Base-by-base conservation (phyloP, 768 basidiomycete species). In the Agrocybe praecox region DNA sequence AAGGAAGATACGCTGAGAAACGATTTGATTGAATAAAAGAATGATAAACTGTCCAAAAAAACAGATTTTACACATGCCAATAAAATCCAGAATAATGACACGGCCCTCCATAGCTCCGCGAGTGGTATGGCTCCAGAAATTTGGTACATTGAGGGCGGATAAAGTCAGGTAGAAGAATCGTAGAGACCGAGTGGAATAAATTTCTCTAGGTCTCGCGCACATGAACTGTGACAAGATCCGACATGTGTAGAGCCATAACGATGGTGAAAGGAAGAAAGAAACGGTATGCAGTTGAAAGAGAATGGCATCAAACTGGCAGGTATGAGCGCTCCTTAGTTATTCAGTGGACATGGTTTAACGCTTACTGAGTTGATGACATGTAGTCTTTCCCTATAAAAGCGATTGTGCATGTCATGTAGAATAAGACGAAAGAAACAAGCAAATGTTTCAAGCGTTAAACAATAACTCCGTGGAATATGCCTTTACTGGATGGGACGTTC, bases 211-310 rank as follows among this genome's bases (percentile, higher is more conserved):
- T 63, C 82, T 83, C 43, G 83, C 76, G 66, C 85, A 87, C 61
- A 89, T 78, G 62, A 85, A 80, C 68, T 92, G 90, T 40, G 80
- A 78, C 40, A 82, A 61, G 47, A 86, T 62, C 36, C 90, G 81
- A 53, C 75, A 78, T 36, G 86, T 49, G 61, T 81, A 80, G 14
- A 79, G 68, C 76, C 80, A 79, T 56, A 91, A 65, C 29, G 86
- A 80, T 8, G 91, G 90, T 3, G 89, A 86, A 29, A 89, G 77
- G 72, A 92, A 83, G 79, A 90, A 92, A 43, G 90, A 92, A 55
- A 92, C 68, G 49, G 84, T 80, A 69, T 89, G 84, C 59, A 93
- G 74, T 67, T 91, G 88, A 73, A 88, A 88, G 57, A 89, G 76
- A 29, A 91, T 72, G 56, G 79, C 72, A 69, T 92, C 87, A 68